Conservation (phyloP, 805 yeast species). For the Wickerhamomyces rabaulensis region DNA sequence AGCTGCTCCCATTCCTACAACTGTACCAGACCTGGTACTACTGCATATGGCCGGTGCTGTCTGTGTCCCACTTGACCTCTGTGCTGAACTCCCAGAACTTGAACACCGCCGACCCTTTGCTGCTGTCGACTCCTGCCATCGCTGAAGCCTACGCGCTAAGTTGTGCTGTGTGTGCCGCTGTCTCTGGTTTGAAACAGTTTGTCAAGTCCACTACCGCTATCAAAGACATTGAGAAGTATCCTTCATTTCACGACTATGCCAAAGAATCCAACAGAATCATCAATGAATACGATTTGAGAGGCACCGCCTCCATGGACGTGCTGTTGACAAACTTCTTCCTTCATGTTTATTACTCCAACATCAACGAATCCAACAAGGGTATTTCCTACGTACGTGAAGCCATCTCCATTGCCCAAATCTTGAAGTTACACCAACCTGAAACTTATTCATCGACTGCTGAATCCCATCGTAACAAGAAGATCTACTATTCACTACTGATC, state of each 20-base stretch:
- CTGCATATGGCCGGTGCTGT: conserved; percentile 22
- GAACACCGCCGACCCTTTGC: conserved; percentile 4
- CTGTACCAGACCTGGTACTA: conserved; percentile 24
- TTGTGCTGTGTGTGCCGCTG: conserved; percentile 21
- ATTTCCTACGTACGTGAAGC: conserved; percentile 20
- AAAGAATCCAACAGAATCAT: conserved; percentile 19
- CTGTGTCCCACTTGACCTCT: conserved; percentile 13
- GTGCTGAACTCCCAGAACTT: conserved; percentile 7
- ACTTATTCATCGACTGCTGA: conserved; percentile 11
- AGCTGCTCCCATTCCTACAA: conserved; percentile 19
- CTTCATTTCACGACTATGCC: conserved; percentile 15
- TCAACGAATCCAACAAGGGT: conserved; percentile 14
- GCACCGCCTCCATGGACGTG: conserved; percentile 10
- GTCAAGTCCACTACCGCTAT: conserved; percentile 15
- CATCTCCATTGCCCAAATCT: conserved; percentile 18
- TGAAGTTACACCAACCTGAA: conserved; percentile 17
- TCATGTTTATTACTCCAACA: conserved; percentile 18
- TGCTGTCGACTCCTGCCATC: conserved; percentile 5
- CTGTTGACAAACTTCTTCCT: conserved; percentile 18
- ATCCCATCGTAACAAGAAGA: conserved; percentile 19
- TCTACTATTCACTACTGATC: conserved; percentile 17
- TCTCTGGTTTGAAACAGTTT: conserved; percentile 18
- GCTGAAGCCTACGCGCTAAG: conserved; percentile 17
- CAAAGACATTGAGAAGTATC: conserved; percentile 14
- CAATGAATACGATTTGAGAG: conserved; percentile 14